phyloP scores from a whole-genome alignment of 768 basidiomycete species.

The Floccularia luteovirens region DNA sequence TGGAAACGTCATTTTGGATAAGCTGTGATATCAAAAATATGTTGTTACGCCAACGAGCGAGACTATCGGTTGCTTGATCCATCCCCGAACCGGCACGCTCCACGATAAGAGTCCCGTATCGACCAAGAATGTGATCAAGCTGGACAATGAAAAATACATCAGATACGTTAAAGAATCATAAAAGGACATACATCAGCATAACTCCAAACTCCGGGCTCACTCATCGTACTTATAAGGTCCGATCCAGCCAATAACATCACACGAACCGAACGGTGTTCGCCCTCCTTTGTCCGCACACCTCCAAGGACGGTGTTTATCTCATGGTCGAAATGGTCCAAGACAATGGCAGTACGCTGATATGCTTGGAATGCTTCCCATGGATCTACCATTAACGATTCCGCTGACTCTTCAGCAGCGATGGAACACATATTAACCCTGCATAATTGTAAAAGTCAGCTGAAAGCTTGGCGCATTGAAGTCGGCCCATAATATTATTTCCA shows the following conservation, averaged over 20 bases:
- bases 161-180: constrained; percentile 6
- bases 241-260: constrained; percentile 97
- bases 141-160: constrained; percentile 20
- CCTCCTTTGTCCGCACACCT: constrained; percentile 67
- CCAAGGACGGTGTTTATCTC: constrained; percentile 85
- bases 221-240: constrained; percentile 96
- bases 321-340: constrained; percentile 95
- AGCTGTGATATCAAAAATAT: constrained; percentile 90
- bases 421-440: constrained; percentile 80
- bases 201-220: constrained; percentile 97
- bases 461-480: not conserved
- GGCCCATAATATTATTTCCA: constrained; percentile 4
- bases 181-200: constrained; percentile 74
- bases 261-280: constrained; percentile 67
- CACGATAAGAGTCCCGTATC: constrained; percentile 91
- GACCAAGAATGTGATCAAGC: constrained; percentile 94
- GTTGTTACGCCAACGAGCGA: constrained; percentile 74
- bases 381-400: constrained; percentile 95
- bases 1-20: constrained; percentile 96
- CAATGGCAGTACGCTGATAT: constrained; percentile 95
- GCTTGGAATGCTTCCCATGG: constrained; percentile 94
- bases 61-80: constrained; percentile 69
- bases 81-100: constrained; percentile 93
- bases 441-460: constrained; percentile 13
- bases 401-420: constrained; percentile 84